Evolutionary conservation across 208 protist species (phyloP), one percentile per base, ranked within the genome.

Genomic region (Acanthamoeba polyphaga): DNA sequence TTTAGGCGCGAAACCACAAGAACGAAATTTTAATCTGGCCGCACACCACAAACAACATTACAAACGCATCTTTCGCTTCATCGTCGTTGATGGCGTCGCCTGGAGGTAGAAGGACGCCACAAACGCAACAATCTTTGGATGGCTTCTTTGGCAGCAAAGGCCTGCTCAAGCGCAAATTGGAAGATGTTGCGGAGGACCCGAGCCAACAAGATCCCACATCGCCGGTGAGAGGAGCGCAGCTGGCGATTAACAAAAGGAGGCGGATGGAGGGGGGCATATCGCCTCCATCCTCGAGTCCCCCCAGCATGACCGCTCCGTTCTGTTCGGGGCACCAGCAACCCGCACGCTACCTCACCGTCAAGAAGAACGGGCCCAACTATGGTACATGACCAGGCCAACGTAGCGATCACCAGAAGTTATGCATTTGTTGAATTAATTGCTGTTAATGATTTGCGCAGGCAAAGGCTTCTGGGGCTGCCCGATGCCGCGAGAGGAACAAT

Each of bases 311-410:
- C 7, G 8, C 27, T 38, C 66, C 66, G 3, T 17, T 74, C 9
- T 84, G 74, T 13, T 19, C 74, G 19, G 74, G 38, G 6, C 74
- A 84, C 24, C 74, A 84, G 3, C 46, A 43, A 15, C 74, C 43
- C 46, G 74, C 74, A 13, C 74, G 43, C 38, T 53, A 32, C 43
- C 74, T 49, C 74, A 53, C 9, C 27, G 43, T 55, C 12, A 84
- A 84, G 74, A 84, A 84, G 24, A 84, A 53, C 32, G 74, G 74
- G n/a, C 74, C 74, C 74, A 84, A 84, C 46, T 53, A 53, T 53
- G 74, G 74, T 84, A 55, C 32, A 9, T 9, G 32, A 22, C 46
- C 1, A 15, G 10, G 9, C 19, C 15, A 12, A 49, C 3, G n/a
- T 55, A 53, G 32, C 9, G 6, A 43, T 38, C 13, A 74, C 68